These are phyloP conservation scores for Penicillium vulpinum DNA, from an alignment of 2,329 filamentous ascomycete species.

Conservation along the genomic window DNA sequence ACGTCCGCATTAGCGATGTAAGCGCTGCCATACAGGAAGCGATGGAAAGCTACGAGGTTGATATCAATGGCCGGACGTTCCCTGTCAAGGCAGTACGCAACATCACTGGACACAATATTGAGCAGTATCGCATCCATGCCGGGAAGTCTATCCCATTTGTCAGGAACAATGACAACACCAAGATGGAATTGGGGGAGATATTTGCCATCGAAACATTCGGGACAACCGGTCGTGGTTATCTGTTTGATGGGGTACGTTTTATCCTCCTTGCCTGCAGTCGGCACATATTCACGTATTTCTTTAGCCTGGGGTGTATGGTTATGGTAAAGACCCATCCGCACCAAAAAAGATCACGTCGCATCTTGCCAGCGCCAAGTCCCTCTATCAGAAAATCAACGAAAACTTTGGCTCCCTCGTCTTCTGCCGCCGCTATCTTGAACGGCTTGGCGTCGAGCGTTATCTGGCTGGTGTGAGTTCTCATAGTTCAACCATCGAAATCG, in stretches of 20 bases:
- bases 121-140: constrained; percentile 58
- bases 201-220: constrained; percentile 63
- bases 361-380: constrained; percentile 56
- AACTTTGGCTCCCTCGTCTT: constrained; percentile 65
- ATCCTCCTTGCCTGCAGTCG: background rate
- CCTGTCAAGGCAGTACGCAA: constrained; percentile 58
- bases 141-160: constrained; percentile 58
- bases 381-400: constrained; percentile 60
- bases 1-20: constrained; percentile 57
- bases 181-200: constrained; percentile 61
- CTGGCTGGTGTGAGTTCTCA: constrained; percentile 53
- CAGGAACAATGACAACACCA: constrained; percentile 51
- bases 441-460: constrained; percentile 62
- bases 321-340: constrained; percentile 47
- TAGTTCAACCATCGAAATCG: background rate
- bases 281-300: background rate
- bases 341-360: constrained; percentile 34
- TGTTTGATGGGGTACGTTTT: constrained; percentile 48
- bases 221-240: constrained; percentile 53
- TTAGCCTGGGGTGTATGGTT: constrained; percentile 55
- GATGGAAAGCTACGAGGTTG: constrained; percentile 63
- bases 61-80: constrained; percentile 54
- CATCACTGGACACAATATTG: constrained; percentile 58
- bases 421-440: constrained; percentile 62
- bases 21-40: constrained; percentile 60